These are phyloP conservation scores for Uronychia binucleata DNA, from an alignment of 73 alveolate genomes.

Conservation along the genomic window DNA sequence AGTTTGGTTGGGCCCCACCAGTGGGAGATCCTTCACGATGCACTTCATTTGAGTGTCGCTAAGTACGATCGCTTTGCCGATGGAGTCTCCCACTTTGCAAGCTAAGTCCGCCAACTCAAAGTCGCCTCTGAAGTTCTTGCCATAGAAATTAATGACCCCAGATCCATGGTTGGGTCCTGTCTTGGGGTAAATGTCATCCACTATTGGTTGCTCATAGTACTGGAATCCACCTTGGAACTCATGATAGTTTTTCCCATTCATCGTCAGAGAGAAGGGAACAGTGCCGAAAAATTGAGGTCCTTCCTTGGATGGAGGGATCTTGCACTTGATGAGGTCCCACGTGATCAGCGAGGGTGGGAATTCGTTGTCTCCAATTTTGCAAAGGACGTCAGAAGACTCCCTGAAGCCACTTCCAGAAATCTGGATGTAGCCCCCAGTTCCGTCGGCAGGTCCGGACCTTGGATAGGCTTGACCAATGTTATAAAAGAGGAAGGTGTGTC, in stretches of 20 bases:
- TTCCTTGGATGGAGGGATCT: conserved; percentile 74
- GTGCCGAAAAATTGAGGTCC: conserved; percentile 73
- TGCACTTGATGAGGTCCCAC: conserved; percentile 75
- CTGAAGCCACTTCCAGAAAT: conserved; percentile 87
- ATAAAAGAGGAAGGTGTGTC: conserved; percentile 75
- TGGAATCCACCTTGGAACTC: conserved; percentile 85
- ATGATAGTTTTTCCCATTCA: conserved; percentile 78
- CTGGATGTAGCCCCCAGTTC: conserved; percentile 78
- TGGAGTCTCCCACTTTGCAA: conserved; percentile 84
- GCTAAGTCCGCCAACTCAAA: conserved; percentile 72
- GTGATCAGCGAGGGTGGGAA: conserved; percentile 64
- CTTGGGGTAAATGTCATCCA: conserved; percentile 80
- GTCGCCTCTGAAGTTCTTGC: conserved; percentile 88
- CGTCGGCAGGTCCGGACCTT: conserved; percentile 91
- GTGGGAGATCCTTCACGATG: conserved; percentile 71
- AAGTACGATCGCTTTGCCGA: conserved; percentile 77
- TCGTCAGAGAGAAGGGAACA: conserved; percentile 80
- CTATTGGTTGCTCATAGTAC: conserved; percentile 82
- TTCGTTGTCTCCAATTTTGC: conserved; percentile 63
- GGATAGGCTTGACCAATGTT: conserved; percentile 80
- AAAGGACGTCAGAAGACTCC: conserved; percentile 67
- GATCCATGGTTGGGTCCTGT: conserved; percentile 87
- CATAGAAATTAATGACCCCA: conserved; percentile 81
- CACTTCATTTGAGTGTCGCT: conserved; percentile 75
- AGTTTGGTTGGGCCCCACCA: conserved; percentile 62